Base-by-base conservation (phyloP, 1,139 yeast species). In the Kodamaea suecica region DNA sequence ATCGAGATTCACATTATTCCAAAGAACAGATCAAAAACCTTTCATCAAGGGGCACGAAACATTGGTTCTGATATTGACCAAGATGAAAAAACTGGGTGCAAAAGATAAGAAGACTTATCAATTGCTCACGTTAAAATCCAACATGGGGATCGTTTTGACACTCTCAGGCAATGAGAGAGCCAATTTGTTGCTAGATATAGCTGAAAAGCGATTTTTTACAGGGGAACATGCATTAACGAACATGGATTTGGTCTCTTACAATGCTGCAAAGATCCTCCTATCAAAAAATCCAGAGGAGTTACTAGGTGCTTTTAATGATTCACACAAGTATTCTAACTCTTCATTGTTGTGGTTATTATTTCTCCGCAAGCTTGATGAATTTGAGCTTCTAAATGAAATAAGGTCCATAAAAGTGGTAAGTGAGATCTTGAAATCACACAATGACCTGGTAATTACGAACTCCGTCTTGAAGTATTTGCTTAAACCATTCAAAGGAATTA, bases 71-170 rank as follows among this genome's bases (percentile, higher is more conserved):
- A 31, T 26, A 28, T 10, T 17, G 10, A 19, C 31, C 14, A 16
- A 16, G 5, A n/a, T 30, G 3, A 20, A 20, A 4, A 14, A n/a
- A n/a, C n/a, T n/a, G n/a, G n/a, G n/a, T n/a, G n/a, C 19, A 12
- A 29, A 31, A 17, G 12, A 23, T 4, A 14, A 21, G 10, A 44
- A 45, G 21, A 43, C 53, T 0, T 39, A 44, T 35, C 32, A 46
- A 4, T 42, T 45, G 2, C 45, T 68, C 7, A 44, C 47, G 15
- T 50, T 66, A n/a, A 45, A 52, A 27, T 70, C 69, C 1, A 57
- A 61, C 35, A 56, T 69, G 63, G 76, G 73, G 1, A 55, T 70
- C 1, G 62, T 61, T 0, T 41, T 67, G 16, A 61, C 67, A 0
- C 50, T 68, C 5, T 45, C 52, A 4, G 47, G 56, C 4, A 36